Conservation (phyloP, 106 monocot species). For the Cymbidium sinense region DNA sequence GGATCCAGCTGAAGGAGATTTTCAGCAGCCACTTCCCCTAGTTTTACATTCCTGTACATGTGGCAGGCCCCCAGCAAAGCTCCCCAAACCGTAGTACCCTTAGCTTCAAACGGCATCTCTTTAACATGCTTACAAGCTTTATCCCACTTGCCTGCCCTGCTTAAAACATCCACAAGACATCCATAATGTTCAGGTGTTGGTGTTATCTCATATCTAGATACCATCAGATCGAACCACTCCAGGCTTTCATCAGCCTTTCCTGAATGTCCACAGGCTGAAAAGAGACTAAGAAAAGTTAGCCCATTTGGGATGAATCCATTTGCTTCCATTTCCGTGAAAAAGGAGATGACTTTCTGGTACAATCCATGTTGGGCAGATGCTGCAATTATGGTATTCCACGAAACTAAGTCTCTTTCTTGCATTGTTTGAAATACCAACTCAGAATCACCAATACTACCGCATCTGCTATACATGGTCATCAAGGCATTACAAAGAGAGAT, state of each 20-base stretch:
- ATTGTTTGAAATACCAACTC: conserved; percentile 30
- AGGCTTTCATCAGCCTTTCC: conserved; percentile 68
- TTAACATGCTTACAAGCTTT: conserved; percentile 49
- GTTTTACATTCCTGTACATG: conserved; percentile 34
- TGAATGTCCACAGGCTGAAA: conserved; percentile 63
- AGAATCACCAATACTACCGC: conserved; percentile 61
- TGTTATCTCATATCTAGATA: conserved; percentile 33
- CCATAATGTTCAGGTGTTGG: conserved; percentile 65
- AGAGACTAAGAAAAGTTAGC: conserved; percentile 66
- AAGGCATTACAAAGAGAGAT: conserved; percentile 58
- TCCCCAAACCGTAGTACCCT: conserved; percentile 45
- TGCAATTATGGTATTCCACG: conserved; percentile 85
- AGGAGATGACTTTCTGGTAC: conserved; percentile 39
- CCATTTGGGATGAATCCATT: conserved; percentile 43
- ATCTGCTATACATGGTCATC: conserved; percentile 85
- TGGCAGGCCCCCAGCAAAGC: conserved; percentile 57
- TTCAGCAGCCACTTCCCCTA: conserved; percentile 63
- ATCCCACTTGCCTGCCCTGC: conserved; percentile 58
- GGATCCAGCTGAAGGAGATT: conserved; percentile 46
- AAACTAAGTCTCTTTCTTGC: conserved; percentile 29
- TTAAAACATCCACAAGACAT: conserved; percentile 66
- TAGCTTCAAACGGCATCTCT: conserved; percentile 61
- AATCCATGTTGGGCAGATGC: conserved; percentile 74
- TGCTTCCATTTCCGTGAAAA: conserved; percentile 50
- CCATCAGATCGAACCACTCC: conserved; percentile 56